Base-by-base conservation (phyloP, 352 stramenopile species). In the Globisporangium acanthophoron region DNA sequence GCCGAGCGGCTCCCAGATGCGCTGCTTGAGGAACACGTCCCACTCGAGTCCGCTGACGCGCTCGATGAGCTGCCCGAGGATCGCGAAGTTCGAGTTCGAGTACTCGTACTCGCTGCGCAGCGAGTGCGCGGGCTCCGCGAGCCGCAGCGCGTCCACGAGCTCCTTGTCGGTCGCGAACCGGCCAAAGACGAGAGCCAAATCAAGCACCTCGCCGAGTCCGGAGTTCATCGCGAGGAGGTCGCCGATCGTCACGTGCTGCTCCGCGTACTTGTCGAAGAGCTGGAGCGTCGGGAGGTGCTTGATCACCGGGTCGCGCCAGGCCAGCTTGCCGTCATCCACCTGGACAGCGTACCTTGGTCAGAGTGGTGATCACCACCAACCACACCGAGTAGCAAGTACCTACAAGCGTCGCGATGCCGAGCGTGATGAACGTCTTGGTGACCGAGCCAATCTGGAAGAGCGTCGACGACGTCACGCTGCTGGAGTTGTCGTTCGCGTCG, bases 401-500 rank as follows among this genome's bases (percentile, higher is more conserved):
- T 43, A 82, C 73, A 33, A 83, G 41, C 35, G 73, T 78, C 20
- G 67, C 70, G 39, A 80, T 59, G 2, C 66, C 71, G 5, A 80
- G 62, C 16, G 70, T 69, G 31, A 89, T 68, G 45, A 89, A 84
- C 16, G 76, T 87, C 65, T 89, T 89, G 7, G 69, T 74, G 20
- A 89, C 69, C 1, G 79, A 89, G 7, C 79, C 79, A 50, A 89
- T 85, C 65, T 89, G 73, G 57, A 89, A 89, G 54, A 85, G 58
- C n/a, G 73, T 74, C 13, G 71, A 64, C 31, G 55, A 63, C 1
- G 74, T 73, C 31, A 87, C 76, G 0, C 52, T 29, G 40, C 59
- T 81, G 12, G 31, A 51, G 3, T 49, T 54, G 41, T 82, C 69
- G 16, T 74, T 73, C 31, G 50, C 59, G 62, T 76, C 37, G 1